phyloP scores from a whole-genome alignment of 768 basidiomycete species.

The Cystobasidium ongulense region DNA sequence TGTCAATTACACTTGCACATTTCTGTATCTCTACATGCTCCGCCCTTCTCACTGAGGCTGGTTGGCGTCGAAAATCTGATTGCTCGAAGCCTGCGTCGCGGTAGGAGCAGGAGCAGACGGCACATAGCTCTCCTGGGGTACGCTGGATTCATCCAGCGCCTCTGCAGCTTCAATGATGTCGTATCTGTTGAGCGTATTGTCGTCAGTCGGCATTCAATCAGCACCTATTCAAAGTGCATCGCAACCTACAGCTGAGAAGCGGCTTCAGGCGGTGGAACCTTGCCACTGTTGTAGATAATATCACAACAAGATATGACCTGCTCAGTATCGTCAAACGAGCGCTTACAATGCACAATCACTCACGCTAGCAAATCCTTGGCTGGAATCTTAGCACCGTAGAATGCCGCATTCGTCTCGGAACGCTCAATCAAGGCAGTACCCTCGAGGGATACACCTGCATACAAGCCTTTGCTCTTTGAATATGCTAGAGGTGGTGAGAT shows the following conservation, averaged over 20 bases:
- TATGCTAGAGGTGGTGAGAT: slow-evolving; percentile 25
- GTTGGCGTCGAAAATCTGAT: slow-evolving; percentile 19
- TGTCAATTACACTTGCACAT: too few species aligned
- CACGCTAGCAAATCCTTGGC: slow-evolving; percentile 70
- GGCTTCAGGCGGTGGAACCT: slow-evolving; percentile 90
- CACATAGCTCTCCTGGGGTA: slow-evolving; percentile 39
- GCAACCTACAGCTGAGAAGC: background rate
- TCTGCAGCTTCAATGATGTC: slow-evolving; percentile 73
- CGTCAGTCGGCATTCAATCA: slow-evolving; percentile 47
- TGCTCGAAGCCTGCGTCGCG: background rate
- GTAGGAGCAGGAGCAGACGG: background rate
- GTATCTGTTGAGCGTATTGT: slow-evolving; percentile 57
- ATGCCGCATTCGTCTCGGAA: slow-evolving; percentile 52
- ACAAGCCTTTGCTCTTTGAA: slow-evolving; percentile 59
- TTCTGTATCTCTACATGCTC: background rate
- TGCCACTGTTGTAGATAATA: slow-evolving; percentile 53
- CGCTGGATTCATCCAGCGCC: slow-evolving; percentile 45
- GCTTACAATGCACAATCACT: slow-evolving; percentile 34
- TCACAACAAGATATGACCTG: background rate
- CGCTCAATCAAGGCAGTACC: slow-evolving; percentile 89
- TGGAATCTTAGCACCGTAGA: slow-evolving; percentile 84
- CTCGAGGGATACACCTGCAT: slow-evolving; percentile 87
- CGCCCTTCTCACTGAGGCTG: background rate
- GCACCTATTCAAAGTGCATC: background rate
- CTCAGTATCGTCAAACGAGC: too few species aligned